Evolutionary conservation across 306 rosid genomes (phyloP).

Genomic region (Vigna radiata): DNA sequence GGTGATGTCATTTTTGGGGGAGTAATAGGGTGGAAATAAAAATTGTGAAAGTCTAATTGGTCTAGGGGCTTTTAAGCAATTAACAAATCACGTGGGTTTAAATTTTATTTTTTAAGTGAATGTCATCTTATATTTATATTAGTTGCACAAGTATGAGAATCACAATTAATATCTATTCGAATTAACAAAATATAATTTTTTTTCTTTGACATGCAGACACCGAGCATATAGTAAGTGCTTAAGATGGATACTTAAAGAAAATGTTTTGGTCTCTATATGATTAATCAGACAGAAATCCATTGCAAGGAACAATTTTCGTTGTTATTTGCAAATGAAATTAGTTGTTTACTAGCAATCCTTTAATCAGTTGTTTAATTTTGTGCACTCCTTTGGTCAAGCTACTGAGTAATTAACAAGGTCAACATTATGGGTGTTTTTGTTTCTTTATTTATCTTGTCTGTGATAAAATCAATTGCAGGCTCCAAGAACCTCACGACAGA

Average conservation of each 20-base stretch:
- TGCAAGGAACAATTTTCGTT: constrained; percentile 2
- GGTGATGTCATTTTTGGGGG: constrained; percentile 53
- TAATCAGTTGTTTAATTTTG: constrained; percentile 29
- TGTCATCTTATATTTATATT: neutral
- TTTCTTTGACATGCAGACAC: constrained; percentile 1
- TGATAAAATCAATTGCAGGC: constrained; percentile 69
- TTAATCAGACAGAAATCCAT: neutral
- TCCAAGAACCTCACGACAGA: constrained; percentile 90
- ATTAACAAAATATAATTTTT: neutral
- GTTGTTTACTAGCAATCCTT: constrained; percentile 22
- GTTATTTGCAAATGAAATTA: constrained; percentile 24
- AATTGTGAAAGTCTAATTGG: neutral
- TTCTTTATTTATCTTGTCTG: constrained; percentile 29
- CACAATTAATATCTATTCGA: neutral
- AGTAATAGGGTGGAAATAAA: neutral
- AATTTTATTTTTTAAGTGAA: neutral
- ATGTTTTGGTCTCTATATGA: constrained; percentile 9
- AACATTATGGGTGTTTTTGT: constrained; percentile 22
- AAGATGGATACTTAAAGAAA: constrained; percentile 23
- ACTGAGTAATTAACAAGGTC: constrained; percentile 31
- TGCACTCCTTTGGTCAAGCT: constrained; percentile 35
- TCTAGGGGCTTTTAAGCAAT: constrained; percentile 23
- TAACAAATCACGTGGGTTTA: neutral
- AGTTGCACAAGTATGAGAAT: neutral
- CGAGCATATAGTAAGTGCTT: constrained; percentile 23